Evolutionary conservation across 2,329 filamentous ascomycete genomes (phyloP).

Genomic region (Shiraia sp.): DNA sequence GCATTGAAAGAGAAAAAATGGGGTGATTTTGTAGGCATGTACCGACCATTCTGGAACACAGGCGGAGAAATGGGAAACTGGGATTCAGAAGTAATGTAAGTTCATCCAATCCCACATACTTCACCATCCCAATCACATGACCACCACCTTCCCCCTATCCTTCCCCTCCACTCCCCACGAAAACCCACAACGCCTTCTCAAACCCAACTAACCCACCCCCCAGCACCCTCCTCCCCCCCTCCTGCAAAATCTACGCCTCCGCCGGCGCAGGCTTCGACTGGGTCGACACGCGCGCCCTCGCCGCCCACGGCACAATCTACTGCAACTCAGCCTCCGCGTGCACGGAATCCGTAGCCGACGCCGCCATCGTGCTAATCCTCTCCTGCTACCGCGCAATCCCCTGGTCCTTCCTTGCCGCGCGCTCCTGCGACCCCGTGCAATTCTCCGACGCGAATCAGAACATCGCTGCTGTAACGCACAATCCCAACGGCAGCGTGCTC

Average conservation of each 20-base stretch:
- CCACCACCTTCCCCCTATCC: background rate
- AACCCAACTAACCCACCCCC: background rate
- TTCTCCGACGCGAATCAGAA: slow-evolving; percentile 65
- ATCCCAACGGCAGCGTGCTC: slow-evolving; percentile 63
- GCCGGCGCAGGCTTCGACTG: slow-evolving; percentile 68
- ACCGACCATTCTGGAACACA: slow-evolving; percentile 66
- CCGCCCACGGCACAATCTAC: slow-evolving; percentile 67
- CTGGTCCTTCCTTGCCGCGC: slow-evolving; percentile 64
- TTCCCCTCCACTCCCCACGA: no score
- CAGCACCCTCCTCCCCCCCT: slow-evolving; percentile 50
- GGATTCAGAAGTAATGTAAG: slow-evolving; percentile 61
- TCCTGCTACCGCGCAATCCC: slow-evolving; percentile 69
- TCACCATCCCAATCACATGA: background rate
- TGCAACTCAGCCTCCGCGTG: slow-evolving; percentile 74
- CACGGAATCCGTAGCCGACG: slow-evolving; percentile 73
- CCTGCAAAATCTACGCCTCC: slow-evolving; percentile 61
- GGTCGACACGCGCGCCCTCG: slow-evolving; percentile 64
- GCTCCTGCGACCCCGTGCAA: slow-evolving; percentile 46
- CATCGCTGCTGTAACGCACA: slow-evolving; percentile 64
- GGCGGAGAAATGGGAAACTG: slow-evolving; percentile 68
- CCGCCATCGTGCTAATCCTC: slow-evolving; percentile 70
- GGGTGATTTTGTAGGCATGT: slow-evolving; percentile 53
- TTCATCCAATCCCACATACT: background rate
- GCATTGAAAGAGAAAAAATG: slow-evolving; percentile 45
- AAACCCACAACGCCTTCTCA: no score